Conservation (phyloP, 345 rosid genomes). For the Mallotus nudiflorus region DNA sequence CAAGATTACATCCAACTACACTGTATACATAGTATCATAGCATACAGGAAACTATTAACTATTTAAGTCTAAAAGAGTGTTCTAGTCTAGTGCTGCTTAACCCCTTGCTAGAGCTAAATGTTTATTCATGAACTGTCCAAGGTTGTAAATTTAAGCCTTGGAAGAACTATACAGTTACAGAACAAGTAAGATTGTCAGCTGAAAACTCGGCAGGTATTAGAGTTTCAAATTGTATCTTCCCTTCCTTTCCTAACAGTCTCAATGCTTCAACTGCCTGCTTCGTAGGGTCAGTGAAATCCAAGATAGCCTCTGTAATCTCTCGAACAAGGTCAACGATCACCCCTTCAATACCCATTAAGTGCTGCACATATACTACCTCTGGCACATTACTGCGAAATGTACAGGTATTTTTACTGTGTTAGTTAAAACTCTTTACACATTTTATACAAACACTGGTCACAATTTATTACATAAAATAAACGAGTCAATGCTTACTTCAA, state of each 20-base stretch:
- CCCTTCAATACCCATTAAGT: conserved; percentile 29
- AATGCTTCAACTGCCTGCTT: background rate
- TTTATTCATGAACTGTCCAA: no score
- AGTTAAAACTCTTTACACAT: background rate
- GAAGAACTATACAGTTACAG: background rate
- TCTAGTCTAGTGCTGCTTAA: no score
- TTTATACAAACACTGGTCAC: background rate
- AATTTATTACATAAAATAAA: no score
- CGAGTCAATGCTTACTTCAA: conserved; percentile 17
- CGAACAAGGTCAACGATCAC: conserved; percentile 28
- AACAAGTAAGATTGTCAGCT: background rate
- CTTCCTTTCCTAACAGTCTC: background rate
- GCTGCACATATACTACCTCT: conserved; percentile 26
- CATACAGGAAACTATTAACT: no score
- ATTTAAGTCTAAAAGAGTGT: no score
- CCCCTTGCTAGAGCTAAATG: no score
- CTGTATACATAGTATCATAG: no score
- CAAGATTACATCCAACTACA: no score
- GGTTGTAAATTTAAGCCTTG: no score
- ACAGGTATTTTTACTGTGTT: background rate
- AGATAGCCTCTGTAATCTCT: conserved; percentile 24
- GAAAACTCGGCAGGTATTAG: background rate
- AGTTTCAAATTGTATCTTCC: conserved; percentile 5
- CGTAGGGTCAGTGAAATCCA: background rate
- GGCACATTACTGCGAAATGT: conserved; percentile 18